Base-by-base conservation (phyloP, 2,329 filamentous ascomycete genomes). In the Hypoxylon sp. region DNA sequence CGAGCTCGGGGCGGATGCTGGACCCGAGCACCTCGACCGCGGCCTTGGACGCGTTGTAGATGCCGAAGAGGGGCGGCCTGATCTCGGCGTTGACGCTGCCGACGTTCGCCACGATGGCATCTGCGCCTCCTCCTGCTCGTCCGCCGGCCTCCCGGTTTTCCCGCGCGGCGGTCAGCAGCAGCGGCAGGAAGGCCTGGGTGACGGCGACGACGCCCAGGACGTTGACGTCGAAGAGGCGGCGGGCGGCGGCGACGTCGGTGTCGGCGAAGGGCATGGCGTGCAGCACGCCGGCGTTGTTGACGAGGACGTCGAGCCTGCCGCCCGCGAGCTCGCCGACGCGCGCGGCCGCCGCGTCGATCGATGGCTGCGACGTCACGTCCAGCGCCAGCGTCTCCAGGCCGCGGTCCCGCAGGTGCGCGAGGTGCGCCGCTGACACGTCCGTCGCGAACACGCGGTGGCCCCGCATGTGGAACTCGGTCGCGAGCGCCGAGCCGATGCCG, bases 361-460 rank as follows among this genome's bases (percentile, higher is more conserved):
- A 70, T 0, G 18, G 15, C 1, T 31, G 21, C 0, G 64, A 70
- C 4, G 70, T 70, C 23, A 70, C 70, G 33, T 72, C 68, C 17
- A 70, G 38, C 21, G 62, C 55, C 1, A 66, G 26, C 0, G 64
- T 67, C 38, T 68, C 64, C 9, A 70, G 58, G 15, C 65, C 65
- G 11, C 65, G 51, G 7, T 51, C 57, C 11, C 17, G 40, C 7
- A 69, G 56, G 10, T 48, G 45, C 7, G 54, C 31, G 20, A 69
- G 65, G 1, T 65, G 52, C 2, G 54, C 10, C 8, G 64, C 57
- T 7, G 65, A 61, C 10, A 70, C 49, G 9, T 66, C 70, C n/a
- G 69, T 67, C 6, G 70, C 70, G 51, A 71, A 65, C 20, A 72
- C 70, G 6, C 66, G 63, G 57, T 72, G 70, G 31, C 69, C 69